A percentile compares a stretch with the other conserved stretches of the same genome.
Evolutionary conservation across 1,139 yeast genomes (phyloP).

Genomic region (Nadsonia starkeyi-henricii): DNA sequence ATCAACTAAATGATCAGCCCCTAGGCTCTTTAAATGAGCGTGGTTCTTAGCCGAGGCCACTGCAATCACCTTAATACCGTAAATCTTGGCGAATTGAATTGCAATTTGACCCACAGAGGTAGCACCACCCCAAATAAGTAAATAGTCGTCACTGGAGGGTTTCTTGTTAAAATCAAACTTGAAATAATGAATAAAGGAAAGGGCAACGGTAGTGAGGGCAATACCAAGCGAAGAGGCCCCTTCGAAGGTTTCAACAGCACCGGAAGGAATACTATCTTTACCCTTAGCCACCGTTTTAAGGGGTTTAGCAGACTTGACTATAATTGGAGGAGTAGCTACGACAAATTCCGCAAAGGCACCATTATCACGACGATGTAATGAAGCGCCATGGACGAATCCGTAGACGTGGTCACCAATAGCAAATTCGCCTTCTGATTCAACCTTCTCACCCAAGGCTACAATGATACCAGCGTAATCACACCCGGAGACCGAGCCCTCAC

Average conservation of each 20-base stretch:
- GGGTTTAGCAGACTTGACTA: slow-evolving; percentile 13
- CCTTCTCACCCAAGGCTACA: slow-evolving; percentile 42
- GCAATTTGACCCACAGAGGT: slow-evolving; percentile 43
- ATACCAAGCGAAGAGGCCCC: slow-evolving; percentile 49
- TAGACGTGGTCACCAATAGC: slow-evolving; percentile 41
- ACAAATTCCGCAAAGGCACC: slow-evolving; percentile 54
- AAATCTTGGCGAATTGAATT: slow-evolving; percentile 37
- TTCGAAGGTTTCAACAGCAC: slow-evolving; percentile 36
- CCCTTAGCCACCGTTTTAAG: neutral
- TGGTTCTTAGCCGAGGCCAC: slow-evolving; percentile 38
- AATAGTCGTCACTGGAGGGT: slow-evolving; percentile 17
- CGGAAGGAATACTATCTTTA: slow-evolving; percentile 22
- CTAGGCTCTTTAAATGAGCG: slow-evolving; percentile 31
- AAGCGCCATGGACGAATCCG: slow-evolving; percentile 39
- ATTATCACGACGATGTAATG: slow-evolving; percentile 22
- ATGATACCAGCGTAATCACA: slow-evolving; percentile 41
- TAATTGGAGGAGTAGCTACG: slow-evolving; percentile 14
- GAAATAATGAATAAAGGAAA: slow-evolving; percentile 10
- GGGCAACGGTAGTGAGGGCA: slow-evolving; percentile 13
- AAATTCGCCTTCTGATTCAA: slow-evolving; percentile 24
- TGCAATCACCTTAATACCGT: slow-evolving; percentile 40
- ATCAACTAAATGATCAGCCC: slow-evolving; percentile 50
- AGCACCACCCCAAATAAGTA: slow-evolving; percentile 50
- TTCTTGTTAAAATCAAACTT: slow-evolving; percentile 11
- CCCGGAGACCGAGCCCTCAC: slow-evolving; percentile 31